Evolutionary conservation across 2,329 filamentous ascomycete genomes (phyloP).

Genomic region (Colletotrichum zoysiae): DNA sequence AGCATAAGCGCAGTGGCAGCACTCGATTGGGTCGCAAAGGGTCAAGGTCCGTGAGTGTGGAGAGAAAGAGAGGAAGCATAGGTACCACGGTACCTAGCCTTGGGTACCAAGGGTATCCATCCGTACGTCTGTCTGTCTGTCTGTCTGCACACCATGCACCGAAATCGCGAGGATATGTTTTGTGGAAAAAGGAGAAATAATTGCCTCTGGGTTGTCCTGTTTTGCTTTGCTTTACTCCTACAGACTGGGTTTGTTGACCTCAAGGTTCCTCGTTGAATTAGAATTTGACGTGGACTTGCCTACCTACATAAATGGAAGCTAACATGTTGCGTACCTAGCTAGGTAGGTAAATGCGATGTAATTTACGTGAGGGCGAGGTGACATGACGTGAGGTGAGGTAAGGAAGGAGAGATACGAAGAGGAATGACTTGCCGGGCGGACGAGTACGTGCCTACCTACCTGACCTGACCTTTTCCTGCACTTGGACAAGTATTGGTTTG

Average conservation of each 20-base stretch:
- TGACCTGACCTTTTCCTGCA: neutral
- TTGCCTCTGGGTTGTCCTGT: too few relatives aligned
- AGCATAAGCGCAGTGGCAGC: slow-evolving; percentile 5
- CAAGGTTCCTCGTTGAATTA: neutral
- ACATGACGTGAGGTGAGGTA: slow-evolving; percentile 1
- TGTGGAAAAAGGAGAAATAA: too few relatives aligned
- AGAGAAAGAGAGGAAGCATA: neutral
- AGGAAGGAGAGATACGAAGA: neutral
- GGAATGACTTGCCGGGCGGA: neutral
- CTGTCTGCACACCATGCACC: too few relatives aligned
- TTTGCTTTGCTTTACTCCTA: too few relatives aligned
- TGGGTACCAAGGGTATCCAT: too few relatives aligned
- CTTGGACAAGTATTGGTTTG: neutral
- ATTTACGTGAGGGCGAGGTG: neutral
- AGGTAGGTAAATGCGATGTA: neutral
- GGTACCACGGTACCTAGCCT: too few relatives aligned
- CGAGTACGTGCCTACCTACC: neutral
- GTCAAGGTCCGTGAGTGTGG: slow-evolving; percentile 2
- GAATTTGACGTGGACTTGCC: neutral
- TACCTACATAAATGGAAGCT: neutral
- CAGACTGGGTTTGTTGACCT: neutral
- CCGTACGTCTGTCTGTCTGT: too few relatives aligned
- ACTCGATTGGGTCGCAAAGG: slow-evolving; percentile 8
- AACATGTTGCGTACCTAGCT: too few relatives aligned
- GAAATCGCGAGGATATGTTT: too few relatives aligned